Conservation (phyloP, 1,139 yeast species). For the Lodderomyces metapsilosis region DNA sequence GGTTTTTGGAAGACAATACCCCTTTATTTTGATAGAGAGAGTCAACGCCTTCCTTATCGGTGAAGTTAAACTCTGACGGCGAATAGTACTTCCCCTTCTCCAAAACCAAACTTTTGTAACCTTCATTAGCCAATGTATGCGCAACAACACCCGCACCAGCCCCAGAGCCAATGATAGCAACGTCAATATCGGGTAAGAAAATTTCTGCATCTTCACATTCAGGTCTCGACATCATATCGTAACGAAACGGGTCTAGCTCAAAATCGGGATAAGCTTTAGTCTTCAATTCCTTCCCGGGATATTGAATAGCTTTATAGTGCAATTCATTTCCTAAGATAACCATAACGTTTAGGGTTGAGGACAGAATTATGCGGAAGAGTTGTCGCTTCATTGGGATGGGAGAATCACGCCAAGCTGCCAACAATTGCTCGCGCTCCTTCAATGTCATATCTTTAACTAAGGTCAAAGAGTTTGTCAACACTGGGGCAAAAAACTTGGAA, state of each 20-base stretch:
- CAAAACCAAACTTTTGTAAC: conserved; percentile 46
- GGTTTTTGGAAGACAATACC: conserved; percentile 29
- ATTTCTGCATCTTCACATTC: conserved; percentile 29
- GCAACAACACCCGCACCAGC: conserved; percentile 61
- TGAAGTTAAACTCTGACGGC: conserved; percentile 34
- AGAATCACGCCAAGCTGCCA: conserved; percentile 40
- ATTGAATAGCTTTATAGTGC: conserved; percentile 35
- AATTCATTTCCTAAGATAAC: conserved; percentile 29
- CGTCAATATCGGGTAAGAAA: conserved; percentile 41
- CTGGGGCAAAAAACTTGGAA: conserved; percentile 33
- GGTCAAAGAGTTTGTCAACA: conserved; percentile 34
- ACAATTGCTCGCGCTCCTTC: conserved; percentile 27
- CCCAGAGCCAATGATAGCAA: conserved; percentile 55
- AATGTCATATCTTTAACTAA: conserved; percentile 37
- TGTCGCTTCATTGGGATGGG: conserved; percentile 29
- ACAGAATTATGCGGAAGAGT: conserved; percentile 25
- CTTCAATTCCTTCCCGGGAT: conserved; percentile 33
- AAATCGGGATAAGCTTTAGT: conserved; percentile 27
- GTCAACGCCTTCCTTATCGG: conserved; percentile 25
- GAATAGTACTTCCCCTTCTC: conserved; percentile 53
- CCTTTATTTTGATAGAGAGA: conserved; percentile 31
- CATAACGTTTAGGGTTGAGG: conserved; percentile 26
- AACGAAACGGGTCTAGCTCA: conserved; percentile 24
- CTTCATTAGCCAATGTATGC: conserved; percentile 45
- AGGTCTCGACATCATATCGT: conserved; percentile 35